Base-by-base conservation (phyloP, 2,329 filamentous ascomycete species). In the Sphaerulina populicola region DNA sequence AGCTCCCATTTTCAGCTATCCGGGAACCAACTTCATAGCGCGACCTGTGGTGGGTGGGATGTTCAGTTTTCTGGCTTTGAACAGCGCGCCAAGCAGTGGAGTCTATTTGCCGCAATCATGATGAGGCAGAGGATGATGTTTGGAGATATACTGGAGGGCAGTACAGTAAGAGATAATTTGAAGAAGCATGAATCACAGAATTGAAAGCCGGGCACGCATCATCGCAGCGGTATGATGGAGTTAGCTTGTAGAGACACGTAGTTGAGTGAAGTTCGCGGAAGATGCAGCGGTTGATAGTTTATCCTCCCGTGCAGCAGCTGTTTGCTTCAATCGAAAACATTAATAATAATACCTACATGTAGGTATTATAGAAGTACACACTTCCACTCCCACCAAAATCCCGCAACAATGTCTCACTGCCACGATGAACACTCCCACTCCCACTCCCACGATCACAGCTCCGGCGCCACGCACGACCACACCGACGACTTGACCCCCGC, bases 401-500 rank as follows among this genome's bases (percentile, higher is more conserved):
- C 6, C 27, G 33, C 18, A 11, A 44, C 37, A n/a, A 72, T 73
- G 71, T 64, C 67, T 30, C 71, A 74, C 55, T 73, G 72, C 55
- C 76, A 80, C 56, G 72, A 74, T 56, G 71, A 74, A 52, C 65
- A 67, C 50, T 54, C 66, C 40, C 64, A 69, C 50, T 54, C 66
- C 40, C 64, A 69, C 54, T 63, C 66, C 60, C 69, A 74, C 59
- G 72, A 74, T 58, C 77, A 80, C 59, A 75, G 74, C 52, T 74
- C 82, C 60, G 71, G 76, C 61, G 74, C 2, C 31, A 71, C 77
- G 53, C 89, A 96, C 68, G 89, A 95, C 69, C 91, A 96, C 72
- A 84, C 80, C 42, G 87, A 97, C 73, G 91, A 97, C 73, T 81
- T 95, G 62, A 90, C 87, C 1, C 93, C 93, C 0, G 91, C 90